phyloP scores from a whole-genome alignment of 1,139 yeast species.

The Pichia sp. region DNA sequence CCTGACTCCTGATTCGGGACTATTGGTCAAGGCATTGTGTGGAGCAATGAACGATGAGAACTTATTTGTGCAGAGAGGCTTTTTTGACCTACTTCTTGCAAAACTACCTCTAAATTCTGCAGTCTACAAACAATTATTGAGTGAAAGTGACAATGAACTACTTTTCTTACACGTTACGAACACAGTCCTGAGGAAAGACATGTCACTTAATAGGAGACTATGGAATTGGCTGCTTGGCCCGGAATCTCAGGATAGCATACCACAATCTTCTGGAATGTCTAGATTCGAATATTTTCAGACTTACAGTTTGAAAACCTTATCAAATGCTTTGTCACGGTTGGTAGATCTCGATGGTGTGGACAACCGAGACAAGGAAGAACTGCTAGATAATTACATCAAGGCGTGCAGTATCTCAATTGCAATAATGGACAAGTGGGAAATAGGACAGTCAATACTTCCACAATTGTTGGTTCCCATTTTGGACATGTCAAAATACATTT shows the following conservation, averaged over 20 bases:
- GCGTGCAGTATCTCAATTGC: slow-evolving; percentile 64
- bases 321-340: slow-evolving; percentile 48
- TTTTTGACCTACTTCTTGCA: slow-evolving; percentile 70
- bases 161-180: slow-evolving; percentile 60
- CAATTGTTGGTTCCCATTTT: slow-evolving; percentile 62
- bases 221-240: slow-evolving; percentile 95
- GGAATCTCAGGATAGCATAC: slow-evolving; percentile 27
- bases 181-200: slow-evolving; percentile 75
- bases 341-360: slow-evolving; percentile 34
- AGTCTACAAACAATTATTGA: slow-evolving; percentile 46
- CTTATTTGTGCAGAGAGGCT: slow-evolving; percentile 80
- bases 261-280: slow-evolving; percentile 12
- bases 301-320: slow-evolving; percentile 50
- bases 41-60: slow-evolving; percentile 59
- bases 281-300: slow-evolving; percentile 54
- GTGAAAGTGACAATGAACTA: slow-evolving; percentile 50
- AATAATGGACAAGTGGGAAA: slow-evolving; percentile 90
- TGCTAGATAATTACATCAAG: slow-evolving; percentile 43
- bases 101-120: slow-evolving; percentile 63
- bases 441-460: slow-evolving; percentile 71
- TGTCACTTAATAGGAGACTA: slow-evolving; percentile 87
- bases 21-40: slow-evolving; percentile 68
- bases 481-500: slow-evolving; percentile 33
- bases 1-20: slow-evolving; percentile 73
- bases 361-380: slow-evolving; percentile 29